A percentile compares a stretch with the other conserved stretches of the same genome.
Evolutionary conservation across 495 filamentous ascomycete species (phyloP).

Genomic region (Astrothelium subdiscretum): DNA sequence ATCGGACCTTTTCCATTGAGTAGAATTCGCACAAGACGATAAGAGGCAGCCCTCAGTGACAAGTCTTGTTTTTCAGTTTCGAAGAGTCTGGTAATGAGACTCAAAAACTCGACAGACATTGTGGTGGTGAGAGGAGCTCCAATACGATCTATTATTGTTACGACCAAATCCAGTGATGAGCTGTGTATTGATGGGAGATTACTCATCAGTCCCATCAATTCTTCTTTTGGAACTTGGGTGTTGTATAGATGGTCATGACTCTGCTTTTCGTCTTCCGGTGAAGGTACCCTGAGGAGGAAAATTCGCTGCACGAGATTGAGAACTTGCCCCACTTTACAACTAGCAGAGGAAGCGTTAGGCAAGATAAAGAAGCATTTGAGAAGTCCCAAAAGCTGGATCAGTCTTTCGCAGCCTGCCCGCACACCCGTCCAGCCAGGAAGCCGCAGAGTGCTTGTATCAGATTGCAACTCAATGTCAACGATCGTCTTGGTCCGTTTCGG

Average conservation of each 20-base stretch:
- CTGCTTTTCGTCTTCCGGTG: conserved; percentile 15
- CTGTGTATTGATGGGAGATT: conserved; percentile 63
- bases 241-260: conserved; percentile 37
- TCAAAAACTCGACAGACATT: conserved; percentile 42
- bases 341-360: conserved; percentile 48
- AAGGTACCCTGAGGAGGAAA: conserved; percentile 51
- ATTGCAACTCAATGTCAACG: conserved; percentile 29
- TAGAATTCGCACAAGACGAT: conserved; percentile 43
- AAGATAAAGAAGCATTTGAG: conserved; percentile 44
- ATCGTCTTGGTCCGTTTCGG: conserved; percentile 13
- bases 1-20: conserved; percentile 50
- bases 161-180: conserved; percentile 49
- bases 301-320: conserved; percentile 56
- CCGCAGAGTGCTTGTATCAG: conserved; percentile 35
- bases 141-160: conserved; percentile 41
- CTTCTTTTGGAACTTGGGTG: conserved; percentile 58
- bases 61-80: conserved; percentile 36
- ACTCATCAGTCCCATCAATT: conserved; percentile 61
- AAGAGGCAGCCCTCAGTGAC: conserved; percentile 47
- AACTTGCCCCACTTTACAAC: conserved; percentile 51
- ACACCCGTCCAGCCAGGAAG: conserved; percentile 62
- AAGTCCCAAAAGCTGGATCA: conserved; percentile 47
- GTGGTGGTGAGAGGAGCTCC: conserved; percentile 41
- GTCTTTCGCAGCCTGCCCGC: conserved; percentile 53
- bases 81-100: conserved; percentile 60